Conservation (phyloP, 2,329 filamentous ascomycete species). For the Colletotrichum sp. region DNA sequence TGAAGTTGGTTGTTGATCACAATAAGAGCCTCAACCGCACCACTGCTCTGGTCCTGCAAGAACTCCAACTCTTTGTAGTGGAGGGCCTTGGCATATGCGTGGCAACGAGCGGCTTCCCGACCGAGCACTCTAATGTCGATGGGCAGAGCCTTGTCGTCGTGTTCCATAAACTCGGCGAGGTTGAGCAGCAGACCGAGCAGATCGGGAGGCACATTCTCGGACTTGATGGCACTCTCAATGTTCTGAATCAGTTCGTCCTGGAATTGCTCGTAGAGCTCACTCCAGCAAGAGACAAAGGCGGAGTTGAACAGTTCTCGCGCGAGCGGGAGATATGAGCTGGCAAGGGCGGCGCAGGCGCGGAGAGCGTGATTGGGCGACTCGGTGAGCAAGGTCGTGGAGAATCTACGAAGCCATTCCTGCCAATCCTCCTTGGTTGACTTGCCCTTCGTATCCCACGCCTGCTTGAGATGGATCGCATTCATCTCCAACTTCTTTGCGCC, state of each 20-base stretch:
- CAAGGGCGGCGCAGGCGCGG: slow-evolving; percentile 88
- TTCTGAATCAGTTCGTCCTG: slow-evolving; percentile 96
- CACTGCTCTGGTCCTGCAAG: slow-evolving; percentile 94
- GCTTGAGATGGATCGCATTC: slow-evolving; percentile 96
- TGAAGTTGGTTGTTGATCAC: slow-evolving; percentile 99
- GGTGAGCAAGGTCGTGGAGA: slow-evolving; percentile 92
- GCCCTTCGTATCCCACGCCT: slow-evolving; percentile 94
- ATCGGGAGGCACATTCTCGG: slow-evolving; percentile 94
- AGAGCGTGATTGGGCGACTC: slow-evolving; percentile 97
- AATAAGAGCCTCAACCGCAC: slow-evolving; percentile 94
- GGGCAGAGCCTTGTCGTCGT: slow-evolving; percentile 96
- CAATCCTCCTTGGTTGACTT: slow-evolving; percentile 99
- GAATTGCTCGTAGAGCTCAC: slow-evolving; percentile 94
- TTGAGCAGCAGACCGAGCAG: slow-evolving; percentile 94
- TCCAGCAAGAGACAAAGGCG: slow-evolving; percentile 99
- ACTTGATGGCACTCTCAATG: slow-evolving; percentile 94
- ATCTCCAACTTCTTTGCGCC: slow-evolving; percentile 94
- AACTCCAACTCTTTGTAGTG: slow-evolving; percentile 99
- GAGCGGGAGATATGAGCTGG: slow-evolving; percentile 88
- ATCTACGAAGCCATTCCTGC: slow-evolving; percentile 98
- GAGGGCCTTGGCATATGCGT: slow-evolving; percentile 96
- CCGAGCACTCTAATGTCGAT: slow-evolving; percentile 96
- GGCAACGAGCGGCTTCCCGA: slow-evolving; percentile 93
- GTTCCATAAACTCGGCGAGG: slow-evolving; percentile 99
- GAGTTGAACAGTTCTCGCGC: slow-evolving; percentile 97